Evolutionary conservation across 1,139 yeast genomes (phyloP).

Genomic region (Geotrichum cucujoidarum): DNA sequence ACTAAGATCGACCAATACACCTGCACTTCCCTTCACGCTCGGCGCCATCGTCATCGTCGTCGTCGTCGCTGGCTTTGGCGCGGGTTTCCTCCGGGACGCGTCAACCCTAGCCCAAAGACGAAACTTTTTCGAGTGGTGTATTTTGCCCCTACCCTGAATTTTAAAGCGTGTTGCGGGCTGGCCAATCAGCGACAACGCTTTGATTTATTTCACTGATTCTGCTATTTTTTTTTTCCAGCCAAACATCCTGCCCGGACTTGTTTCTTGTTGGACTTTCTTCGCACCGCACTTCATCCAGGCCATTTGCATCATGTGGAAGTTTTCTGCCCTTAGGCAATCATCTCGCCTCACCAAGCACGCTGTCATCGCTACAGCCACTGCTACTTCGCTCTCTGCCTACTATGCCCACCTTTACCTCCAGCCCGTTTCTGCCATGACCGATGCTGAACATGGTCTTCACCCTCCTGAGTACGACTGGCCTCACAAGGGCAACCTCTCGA

Average conservation of each 20-base stretch:
- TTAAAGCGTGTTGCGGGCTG: not conserved
- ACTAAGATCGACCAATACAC: no score
- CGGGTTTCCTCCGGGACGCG: no score
- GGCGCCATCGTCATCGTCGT: not conserved
- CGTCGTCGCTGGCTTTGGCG: no score
- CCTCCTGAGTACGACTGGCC: constrained; percentile 93
- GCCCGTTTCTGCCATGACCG: constrained; percentile 90
- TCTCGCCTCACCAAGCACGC: constrained; percentile 34
- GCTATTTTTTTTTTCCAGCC: not conserved
- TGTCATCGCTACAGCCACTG: constrained; percentile 31
- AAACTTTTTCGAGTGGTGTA: no score
- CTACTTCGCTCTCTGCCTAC: constrained; percentile 34
- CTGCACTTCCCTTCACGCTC: not conserved
- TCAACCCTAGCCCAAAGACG: not conserved
- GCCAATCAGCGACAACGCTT: constrained; percentile 6
- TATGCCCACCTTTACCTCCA: constrained; percentile 32
- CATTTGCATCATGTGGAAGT: constrained; percentile 16
- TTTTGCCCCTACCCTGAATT: not conserved
- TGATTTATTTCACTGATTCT: constrained; percentile 5
- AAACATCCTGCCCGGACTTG: not conserved
- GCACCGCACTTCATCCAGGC: not conserved
- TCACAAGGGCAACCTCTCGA: constrained; percentile 79
- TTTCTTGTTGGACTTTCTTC: not conserved
- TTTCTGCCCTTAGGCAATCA: constrained; percentile 27
- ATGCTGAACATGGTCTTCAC: constrained; percentile 98